These are phyloP conservation scores for Blechomonas ayalai DNA, from an alignment of 208 protist species.

Conservation along the genomic window DNA sequence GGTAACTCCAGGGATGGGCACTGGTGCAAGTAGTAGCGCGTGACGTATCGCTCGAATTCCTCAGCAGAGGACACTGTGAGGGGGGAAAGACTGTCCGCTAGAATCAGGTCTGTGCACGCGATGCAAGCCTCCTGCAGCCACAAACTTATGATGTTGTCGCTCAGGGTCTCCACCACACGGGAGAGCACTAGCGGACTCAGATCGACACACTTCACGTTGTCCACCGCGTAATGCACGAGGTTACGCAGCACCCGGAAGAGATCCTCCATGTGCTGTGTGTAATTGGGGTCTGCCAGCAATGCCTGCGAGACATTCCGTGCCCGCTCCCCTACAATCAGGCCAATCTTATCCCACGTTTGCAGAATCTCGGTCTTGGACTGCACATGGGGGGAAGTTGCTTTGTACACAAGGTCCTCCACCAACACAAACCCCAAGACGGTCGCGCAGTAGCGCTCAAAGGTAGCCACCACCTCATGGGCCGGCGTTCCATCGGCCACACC, in stretches of 20 bases:
- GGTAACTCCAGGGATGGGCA: conserved; percentile 58
- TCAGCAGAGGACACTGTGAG: conserved; percentile 24
- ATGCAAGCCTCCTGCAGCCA: conserved; percentile 79
- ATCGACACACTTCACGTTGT: conserved; percentile 56
- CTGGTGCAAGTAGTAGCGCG: conserved; percentile 52
- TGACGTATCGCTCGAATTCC: conserved; percentile 54
- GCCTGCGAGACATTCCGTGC: conserved; percentile 30
- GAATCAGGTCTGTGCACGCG: conserved; percentile 51
- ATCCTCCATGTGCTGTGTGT: conserved; percentile 50
- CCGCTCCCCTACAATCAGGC: conserved; percentile 34
- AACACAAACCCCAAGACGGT: conserved; percentile 77
- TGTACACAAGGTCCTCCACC: conserved; percentile 78
- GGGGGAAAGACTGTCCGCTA: conserved; percentile 50
- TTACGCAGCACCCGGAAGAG: conserved; percentile 52
- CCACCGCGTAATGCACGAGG: conserved; percentile 48
- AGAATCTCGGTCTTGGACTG: conserved; percentile 73
- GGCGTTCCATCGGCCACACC: conserved; percentile 11
- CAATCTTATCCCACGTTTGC: conserved; percentile 64
- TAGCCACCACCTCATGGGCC: conserved; percentile 25
- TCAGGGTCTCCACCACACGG: conserved; percentile 61
- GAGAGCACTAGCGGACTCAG: conserved; percentile 68
- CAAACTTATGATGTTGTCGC: conserved; percentile 68
- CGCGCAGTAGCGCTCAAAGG: conserved; percentile 53
- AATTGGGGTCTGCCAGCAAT: conserved; percentile 37
- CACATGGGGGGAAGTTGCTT: conserved; percentile 69